Percentiles rank a stretch among this genome's conserved stretches.
Evolutionary conservation across 257 asterid species (phyloP).

Genomic region (Anisodus tanguticus): DNA sequence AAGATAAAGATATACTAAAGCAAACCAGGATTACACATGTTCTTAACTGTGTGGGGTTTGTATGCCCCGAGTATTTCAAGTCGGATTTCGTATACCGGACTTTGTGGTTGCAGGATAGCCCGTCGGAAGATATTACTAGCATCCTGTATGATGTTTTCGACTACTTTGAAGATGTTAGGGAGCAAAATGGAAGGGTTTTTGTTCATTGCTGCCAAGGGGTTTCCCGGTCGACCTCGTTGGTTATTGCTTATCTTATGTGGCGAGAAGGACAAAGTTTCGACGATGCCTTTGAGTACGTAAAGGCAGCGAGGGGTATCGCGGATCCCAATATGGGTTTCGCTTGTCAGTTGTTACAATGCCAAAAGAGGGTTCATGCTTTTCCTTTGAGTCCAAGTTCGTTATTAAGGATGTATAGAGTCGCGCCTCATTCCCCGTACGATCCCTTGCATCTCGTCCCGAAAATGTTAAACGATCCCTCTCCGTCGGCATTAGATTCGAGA

Average conservation of each 20-base stretch:
- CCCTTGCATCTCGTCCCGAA: slow-evolving; percentile 60
- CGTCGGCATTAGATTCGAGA: slow-evolving; percentile 54
- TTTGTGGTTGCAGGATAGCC: slow-evolving; percentile 65
- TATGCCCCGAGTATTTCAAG: slow-evolving; percentile 56
- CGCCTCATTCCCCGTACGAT: slow-evolving; percentile 61
- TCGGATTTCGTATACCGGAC: slow-evolving; percentile 53
- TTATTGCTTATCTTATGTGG: slow-evolving; percentile 60
- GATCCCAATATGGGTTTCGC: slow-evolving; percentile 68
- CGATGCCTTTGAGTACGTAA: slow-evolving; percentile 58
- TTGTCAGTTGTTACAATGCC: slow-evolving; percentile 57
- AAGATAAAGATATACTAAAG: slow-evolving; percentile 51
- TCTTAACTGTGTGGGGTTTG: slow-evolving; percentile 62
- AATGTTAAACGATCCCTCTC: slow-evolving; percentile 55
- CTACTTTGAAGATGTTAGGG: slow-evolving; percentile 61
- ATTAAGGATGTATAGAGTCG: slow-evolving; percentile 50
- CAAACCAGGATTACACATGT: slow-evolving; percentile 53
- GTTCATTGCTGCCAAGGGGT: slow-evolving; percentile 65
- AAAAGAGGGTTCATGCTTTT: slow-evolving; percentile 56
- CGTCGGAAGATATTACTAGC: slow-evolving; percentile 62
- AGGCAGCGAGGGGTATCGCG: slow-evolving; percentile 59
- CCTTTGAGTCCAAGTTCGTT: slow-evolving; percentile 58
- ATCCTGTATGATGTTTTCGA: slow-evolving; percentile 63
- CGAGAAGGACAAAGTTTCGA: slow-evolving; percentile 61
- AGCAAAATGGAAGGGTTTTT: slow-evolving; percentile 53
- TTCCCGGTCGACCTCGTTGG: slow-evolving; percentile 59